Evolutionary conservation across 2,329 filamentous ascomycete genomes (phyloP), one percentile per base, ranked within the genome.

Genomic region (Claviceps spartinae): DNA sequence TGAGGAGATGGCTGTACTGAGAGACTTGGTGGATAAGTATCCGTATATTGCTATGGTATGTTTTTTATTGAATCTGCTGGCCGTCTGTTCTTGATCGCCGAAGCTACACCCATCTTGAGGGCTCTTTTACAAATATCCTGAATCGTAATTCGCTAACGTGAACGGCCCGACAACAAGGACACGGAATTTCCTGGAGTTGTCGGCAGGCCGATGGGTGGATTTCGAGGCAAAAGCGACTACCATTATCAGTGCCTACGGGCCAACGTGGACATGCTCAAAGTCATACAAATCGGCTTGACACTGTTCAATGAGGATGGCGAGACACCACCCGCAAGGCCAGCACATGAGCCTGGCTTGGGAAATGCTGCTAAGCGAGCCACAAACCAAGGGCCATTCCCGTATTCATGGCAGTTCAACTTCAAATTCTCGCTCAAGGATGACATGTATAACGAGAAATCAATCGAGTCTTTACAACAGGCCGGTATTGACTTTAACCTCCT

Each of bases 371-470:
- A 71, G 56, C 67, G 71, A 55, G 66, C 67, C 24, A 68, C 65
- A 20, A 66, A 58, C 48, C 73, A 68, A 54, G 68, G 65, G 18
- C 76, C 79, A 48, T 82, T 88, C 54, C 91, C 88, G 16, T 94
- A 86, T 64, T 94, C 91, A 18, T 98, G 93, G 93, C 91, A 96
- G 60, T 98, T 98, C 77, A 97, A 98, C 74, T 98, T 98, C 71
- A 85, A 90, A 61, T 98, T 97, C 68, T 93, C 88, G 1, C 76
- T 96, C 9, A 86, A 93, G 59, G 82, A 91, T 41, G 93, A 98
- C 69, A 98, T 98, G 93, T 97, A 94, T 70, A 93, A 94, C 57
- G 86, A 95, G 65, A 86, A 89, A 53, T 96, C 89, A 16, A 96
- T 96, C 59, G 86, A 93, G 58, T 88, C 95, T 60, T 78, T 97